These are phyloP conservation scores for Cordyceps pruinosa DNA, from an alignment of 2,329 filamentous ascomycete species.

Conservation along the genomic window DNA sequence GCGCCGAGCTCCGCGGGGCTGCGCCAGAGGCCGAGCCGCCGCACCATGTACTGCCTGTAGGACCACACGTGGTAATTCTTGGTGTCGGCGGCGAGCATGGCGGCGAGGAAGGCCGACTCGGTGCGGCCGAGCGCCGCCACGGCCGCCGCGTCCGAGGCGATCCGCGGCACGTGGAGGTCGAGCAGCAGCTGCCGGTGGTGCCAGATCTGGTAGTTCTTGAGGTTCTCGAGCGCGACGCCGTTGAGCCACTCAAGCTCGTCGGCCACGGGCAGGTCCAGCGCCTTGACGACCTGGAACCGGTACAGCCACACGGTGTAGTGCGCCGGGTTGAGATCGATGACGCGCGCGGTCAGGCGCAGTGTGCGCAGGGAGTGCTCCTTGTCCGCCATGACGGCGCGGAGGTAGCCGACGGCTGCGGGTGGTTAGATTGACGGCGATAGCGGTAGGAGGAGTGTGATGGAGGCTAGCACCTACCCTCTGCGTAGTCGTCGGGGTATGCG, in stretches of 20 bases:
- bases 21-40: slow-evolving; percentile 60
- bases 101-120: slow-evolving; percentile 68
- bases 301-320: slow-evolving; percentile 99
- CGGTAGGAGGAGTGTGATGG: not conserved
- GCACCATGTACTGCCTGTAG: slow-evolving; percentile 70
- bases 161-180: slow-evolving; percentile 51
- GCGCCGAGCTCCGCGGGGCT: slow-evolving; percentile 61
- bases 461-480: slow-evolving; percentile 53
- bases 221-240: slow-evolving; percentile 68
- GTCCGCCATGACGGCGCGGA: slow-evolving; percentile 84
- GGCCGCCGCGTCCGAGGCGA: slow-evolving; percentile 51
- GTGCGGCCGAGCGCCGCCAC: slow-evolving; percentile 51
- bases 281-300: slow-evolving; percentile 70
- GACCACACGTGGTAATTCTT: slow-evolving; percentile 99
- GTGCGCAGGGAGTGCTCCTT: slow-evolving; percentile 77
- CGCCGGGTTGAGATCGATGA: slow-evolving; percentile 89
- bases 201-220: slow-evolving; percentile 99
- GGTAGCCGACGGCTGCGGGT: slow-evolving; percentile 72
- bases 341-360: slow-evolving; percentile 75
- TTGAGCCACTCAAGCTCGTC: slow-evolving; percentile 85
- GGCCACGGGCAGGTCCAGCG: slow-evolving; percentile 55
- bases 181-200: slow-evolving; percentile 62
- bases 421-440: not conserved
- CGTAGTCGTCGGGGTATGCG: slow-evolving; percentile 82
- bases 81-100: slow-evolving; percentile 77